Base-by-base conservation (phyloP, 208 protist species). In the Herpetomonas muscarum region DNA sequence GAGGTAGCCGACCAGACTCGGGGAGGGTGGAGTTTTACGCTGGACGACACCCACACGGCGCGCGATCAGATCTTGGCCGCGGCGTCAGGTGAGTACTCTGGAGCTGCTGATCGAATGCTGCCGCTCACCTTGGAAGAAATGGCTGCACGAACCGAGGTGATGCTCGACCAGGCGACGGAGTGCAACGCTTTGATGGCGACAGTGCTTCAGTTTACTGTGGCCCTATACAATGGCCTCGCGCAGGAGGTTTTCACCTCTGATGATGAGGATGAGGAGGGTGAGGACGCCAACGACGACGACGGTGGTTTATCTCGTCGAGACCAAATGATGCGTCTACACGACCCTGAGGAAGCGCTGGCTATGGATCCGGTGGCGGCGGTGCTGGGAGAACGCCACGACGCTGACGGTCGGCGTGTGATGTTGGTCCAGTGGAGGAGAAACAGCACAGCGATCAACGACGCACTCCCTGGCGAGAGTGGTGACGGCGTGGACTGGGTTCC, bases 371-470 rank as follows among this genome's bases (percentile, higher is more conserved):
- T 79, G 1, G 36, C 41, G 13, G 47, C 55, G 0, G 76, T 88
- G 7, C 44, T 85, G 3, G 81, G 76, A 0, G 81, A 85, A 34
- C 66, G 66, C 25, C 71, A 64, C 39, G 58, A 58, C 17, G 26
- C 59, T 1, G 21, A 65, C 7, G 71, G 53, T 0, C 37, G 55
- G 0, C 73, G 50, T 13, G 55, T 67, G 32, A 49, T 88, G 1
- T 66, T 84, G 9, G 70, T 87, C 13, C 69, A 58, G 42, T 71
- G 62, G 48, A 44, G 51, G 46, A 32, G 44, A 3, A 60, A 58
- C 15, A 36, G 39, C 5, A 41, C 28, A 15, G 21, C 34, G 7
- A 32, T 32, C 17, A 46, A 57, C 36, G 25, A 39, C 37, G 45
- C 28, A 0, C 7, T 31, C 13, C 21, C 24, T 2, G 21, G 13